Percentiles rank a stretch among this genome's conserved stretches.
Evolutionary conservation across 2,329 filamentous ascomycete genomes (phyloP).

Genomic region (Coleophoma cylindrospora): DNA sequence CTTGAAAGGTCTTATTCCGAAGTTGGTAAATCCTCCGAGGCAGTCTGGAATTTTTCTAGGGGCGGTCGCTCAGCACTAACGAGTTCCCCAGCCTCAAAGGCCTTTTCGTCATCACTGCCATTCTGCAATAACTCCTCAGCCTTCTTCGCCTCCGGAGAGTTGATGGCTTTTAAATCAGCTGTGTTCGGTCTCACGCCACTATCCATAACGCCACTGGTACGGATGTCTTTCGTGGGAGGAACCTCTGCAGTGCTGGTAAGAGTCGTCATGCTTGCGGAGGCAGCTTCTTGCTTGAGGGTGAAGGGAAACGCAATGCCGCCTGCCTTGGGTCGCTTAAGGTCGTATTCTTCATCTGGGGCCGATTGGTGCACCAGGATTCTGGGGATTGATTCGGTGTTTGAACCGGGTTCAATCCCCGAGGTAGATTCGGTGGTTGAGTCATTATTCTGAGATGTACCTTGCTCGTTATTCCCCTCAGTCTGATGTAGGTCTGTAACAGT

Average conservation of each 20-base stretch:
- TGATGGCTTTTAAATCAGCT: constrained; percentile 4
- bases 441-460: constrained; percentile 1
- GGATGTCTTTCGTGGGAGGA: constrained; percentile 15
- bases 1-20: neutral
- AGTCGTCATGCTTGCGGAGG: constrained; percentile 66
- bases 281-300: constrained; percentile 52
- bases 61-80: constrained; percentile 29
- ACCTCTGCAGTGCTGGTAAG: constrained; percentile 35
- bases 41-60: constrained; percentile 52
- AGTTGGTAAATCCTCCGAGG: constrained; percentile 25
- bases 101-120: neutral
- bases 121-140: neutral
- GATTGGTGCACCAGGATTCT: constrained; percentile 12
- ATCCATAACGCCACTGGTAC: constrained; percentile 8
- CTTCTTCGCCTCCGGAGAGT: constrained; percentile 3
- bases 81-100: constrained; percentile 13
- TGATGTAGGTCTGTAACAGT: constrained; percentile 48
- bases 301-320: constrained; percentile 71
- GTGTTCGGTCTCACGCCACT: constrained; percentile 11
- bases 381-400: constrained; percentile 6
- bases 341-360: constrained; percentile 35
- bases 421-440: constrained; percentile 37
- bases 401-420: constrained; percentile 3
- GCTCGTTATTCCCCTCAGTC: constrained; percentile 26
- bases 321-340: constrained; percentile 60